Evolutionary conservation across 2,329 filamentous ascomycete genomes (phyloP), one percentile per base, ranked within the genome.

Genomic region (Nigrospora osmanthi): DNA sequence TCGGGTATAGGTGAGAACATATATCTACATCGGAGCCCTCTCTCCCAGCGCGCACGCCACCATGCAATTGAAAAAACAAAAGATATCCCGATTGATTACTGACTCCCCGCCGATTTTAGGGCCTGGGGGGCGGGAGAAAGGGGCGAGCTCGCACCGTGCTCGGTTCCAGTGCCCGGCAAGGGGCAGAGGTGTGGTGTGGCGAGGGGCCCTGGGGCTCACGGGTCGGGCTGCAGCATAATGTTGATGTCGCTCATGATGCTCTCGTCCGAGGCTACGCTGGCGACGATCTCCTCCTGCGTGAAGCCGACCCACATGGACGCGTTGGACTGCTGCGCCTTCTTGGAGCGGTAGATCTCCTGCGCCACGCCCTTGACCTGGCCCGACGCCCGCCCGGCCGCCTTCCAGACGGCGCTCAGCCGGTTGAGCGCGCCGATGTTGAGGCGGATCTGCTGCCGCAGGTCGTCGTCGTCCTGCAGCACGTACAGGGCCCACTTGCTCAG

Each of bases 381-480:
- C 48, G 85, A 76, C 2, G 87, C 86, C 12, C 75, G 76, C 38
- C 71, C 73, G 1, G 87, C 86, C 32, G 89, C 81, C 33, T 78
- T 76, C 87, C 87, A 93, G 3, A 87, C 81, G 14, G 70, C 68
- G 35, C 79, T 80, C 9, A 91, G 70, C 35, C 80, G 74, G 54
- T 83, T 83, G 35, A 93, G 73, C 0, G 85, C 84, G 14, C 85
- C 87, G 46, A 86, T 88, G 50, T 89, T 89, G 13, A 95, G 76
- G 1, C 84, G 79, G 43, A 95, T 85, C 54, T 80, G 82, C 64
- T 89, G 86, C 50, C 83, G 84, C 52, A 85, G 72, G 55, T 79
- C 79, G 49, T 81, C 81, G 57, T 82, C 81, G 53, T 80, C 75
- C 49, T 74, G 73, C 39, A 83, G 71, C 44, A 76, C 78, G 58